Percentiles rank a stretch among this genome's conserved stretches.
Evolutionary conservation across 2,329 filamentous ascomycete species (phyloP).

Genomic region (Fusarium annulatum): DNA sequence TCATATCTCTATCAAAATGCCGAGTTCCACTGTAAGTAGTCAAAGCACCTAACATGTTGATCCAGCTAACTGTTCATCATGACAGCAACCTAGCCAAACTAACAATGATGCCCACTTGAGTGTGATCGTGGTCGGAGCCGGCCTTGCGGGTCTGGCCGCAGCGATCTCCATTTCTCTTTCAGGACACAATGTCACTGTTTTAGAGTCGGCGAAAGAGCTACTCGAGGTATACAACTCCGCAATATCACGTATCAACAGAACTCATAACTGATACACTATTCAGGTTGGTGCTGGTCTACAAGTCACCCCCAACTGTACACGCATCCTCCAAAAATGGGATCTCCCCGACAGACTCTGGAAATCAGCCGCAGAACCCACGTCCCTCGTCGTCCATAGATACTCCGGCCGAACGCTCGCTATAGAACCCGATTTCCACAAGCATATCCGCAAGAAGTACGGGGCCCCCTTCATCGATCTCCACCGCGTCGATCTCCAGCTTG

Average conservation of each 20-base stretch:
- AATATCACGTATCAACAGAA: accelerated
- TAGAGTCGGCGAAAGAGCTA: neutral
- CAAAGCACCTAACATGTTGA: too few species aligned
- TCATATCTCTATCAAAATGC: neutral
- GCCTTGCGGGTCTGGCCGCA: neutral
- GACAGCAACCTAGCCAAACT: neutral
- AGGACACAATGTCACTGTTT: neutral
- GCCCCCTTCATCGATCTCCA: slow-evolving; percentile 71
- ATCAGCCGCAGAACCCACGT: slow-evolving; percentile 55
- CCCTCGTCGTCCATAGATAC: slow-evolving; percentile 64
- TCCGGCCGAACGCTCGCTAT: slow-evolving; percentile 60
- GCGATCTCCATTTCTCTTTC: neutral
- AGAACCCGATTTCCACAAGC: slow-evolving; percentile 62
- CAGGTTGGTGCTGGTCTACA: slow-evolving; percentile 63
- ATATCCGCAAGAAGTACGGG: slow-evolving; percentile 64
- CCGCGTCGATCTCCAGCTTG: slow-evolving; percentile 69
- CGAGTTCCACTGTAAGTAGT: neutral
- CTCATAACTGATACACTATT: accelerated
- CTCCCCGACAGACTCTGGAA: slow-evolving; percentile 57
- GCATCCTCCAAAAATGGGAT: slow-evolving; percentile 62
- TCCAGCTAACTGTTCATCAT: accelerated
- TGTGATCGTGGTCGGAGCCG: neutral
- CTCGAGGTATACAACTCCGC: neutral
- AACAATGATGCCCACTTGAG: too few species aligned
- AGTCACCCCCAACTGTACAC: slow-evolving; percentile 61